A percentile compares a stretch with the other conserved stretches of the same genome.
phyloP scores from a whole-genome alignment of 768 basidiomycete genomes.

The Kwoniella heveanensis region DNA sequence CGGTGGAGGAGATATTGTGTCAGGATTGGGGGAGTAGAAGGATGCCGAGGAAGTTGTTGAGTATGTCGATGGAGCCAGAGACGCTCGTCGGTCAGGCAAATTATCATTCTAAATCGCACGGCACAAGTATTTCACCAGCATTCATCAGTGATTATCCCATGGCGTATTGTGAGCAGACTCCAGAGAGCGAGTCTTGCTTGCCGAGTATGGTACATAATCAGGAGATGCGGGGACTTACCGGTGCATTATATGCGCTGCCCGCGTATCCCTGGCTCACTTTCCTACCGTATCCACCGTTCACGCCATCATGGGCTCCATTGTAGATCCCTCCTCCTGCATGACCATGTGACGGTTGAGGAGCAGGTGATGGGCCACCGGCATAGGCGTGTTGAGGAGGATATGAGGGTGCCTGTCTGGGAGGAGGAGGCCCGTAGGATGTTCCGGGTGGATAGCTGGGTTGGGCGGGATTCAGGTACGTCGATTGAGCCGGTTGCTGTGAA shows the following conservation, averaged over 20 bases:
- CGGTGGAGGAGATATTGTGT: conserved; percentile 34
- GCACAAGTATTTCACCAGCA: neutral
- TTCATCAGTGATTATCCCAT: neutral
- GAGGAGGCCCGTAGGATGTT: conserved; percentile 11
- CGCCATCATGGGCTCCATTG: conserved; percentile 1
- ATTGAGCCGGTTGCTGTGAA: conserved; percentile 11
- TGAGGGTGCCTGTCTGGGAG: conserved; percentile 17
- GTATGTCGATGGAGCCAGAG: conserved; percentile 43
- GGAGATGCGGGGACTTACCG: conserved; percentile 10
- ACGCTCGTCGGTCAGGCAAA: conserved; percentile 37
- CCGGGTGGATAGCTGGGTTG: conserved; percentile 50
- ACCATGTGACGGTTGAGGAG: conserved; percentile 8
- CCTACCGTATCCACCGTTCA: conserved; percentile 10
- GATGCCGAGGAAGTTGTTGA: conserved; percentile 39
- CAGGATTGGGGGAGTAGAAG: conserved; percentile 41
- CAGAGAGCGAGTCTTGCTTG: too few relatives aligned
- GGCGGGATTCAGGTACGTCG: conserved; percentile 36
- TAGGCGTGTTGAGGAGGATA: conserved; percentile 26
- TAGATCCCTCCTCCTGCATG: conserved; percentile 9
- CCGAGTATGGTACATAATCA: too few relatives aligned
- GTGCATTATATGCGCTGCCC: conserved; percentile 11
- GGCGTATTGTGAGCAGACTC: neutral
- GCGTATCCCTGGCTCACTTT: conserved; percentile 24
- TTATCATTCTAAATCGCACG: conserved; percentile 4
- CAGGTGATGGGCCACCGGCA: conserved; percentile 7